Base-by-base conservation (phyloP, 371 early-diverging fungal species). In the Saksenaea oblongispora region DNA sequence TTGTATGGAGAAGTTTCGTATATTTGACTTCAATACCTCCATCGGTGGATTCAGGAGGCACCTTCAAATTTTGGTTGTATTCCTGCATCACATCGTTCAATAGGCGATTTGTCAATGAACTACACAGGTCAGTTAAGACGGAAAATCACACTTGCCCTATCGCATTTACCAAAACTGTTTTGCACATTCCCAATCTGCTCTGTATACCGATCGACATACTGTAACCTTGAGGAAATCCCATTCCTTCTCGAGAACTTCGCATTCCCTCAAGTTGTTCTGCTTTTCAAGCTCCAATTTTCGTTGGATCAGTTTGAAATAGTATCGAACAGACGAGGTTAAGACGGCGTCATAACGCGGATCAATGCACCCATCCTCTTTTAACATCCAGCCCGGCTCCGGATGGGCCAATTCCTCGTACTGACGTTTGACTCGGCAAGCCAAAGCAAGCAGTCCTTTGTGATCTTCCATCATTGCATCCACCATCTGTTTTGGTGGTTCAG, bases 391-490 rank as follows among this genome's bases (percentile, higher is more conserved):
- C 24, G 82, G 76, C 7, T 80, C 87, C 4, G 87, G 87, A 24
- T 72, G 75, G 4, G 87, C 84, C 18, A 95, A 69, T 39, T 85
- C 84, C 18, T 84, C 78, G 60, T 89, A 90, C 53, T 90, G 83
- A 56, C 79, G 80, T 64, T 91, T 91, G 56, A 93, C 87, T 61
- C 84, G 65, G 66, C 91, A 90, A 0, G 93, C 93, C 34, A 91
- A 67, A 0, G 82, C 71, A n/a, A 95, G 78, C 22, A 89, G 79
- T 13, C 87, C 87, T 36, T 89, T 85, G 63, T 91, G 89, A 69
- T 91, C 92, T 56, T 92, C 94, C 79, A 92, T 80, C 82, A 91
- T 83, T 65, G 92, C 91, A 63, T 92, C 93, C 1, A 93, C 82
- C 76, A 89, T 89, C 13, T 85, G 82, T 51, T 85, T 82, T 1